These are phyloP conservation scores for Tripterygium wilfordii DNA, from an alignment of 177 flowering plant genomes.

Conservation along the genomic window DNA sequence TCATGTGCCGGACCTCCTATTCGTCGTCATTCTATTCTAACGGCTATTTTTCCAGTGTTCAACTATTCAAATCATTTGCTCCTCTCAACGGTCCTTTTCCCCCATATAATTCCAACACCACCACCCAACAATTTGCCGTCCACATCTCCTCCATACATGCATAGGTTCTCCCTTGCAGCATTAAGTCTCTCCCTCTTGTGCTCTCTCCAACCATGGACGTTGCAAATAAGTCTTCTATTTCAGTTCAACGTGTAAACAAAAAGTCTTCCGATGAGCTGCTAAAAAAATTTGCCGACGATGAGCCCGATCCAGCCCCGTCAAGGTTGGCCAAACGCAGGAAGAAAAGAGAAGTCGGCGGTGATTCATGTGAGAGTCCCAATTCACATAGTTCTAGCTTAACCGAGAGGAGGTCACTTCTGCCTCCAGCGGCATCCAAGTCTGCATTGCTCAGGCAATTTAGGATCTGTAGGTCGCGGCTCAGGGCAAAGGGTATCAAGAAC, in stretches of 20 bases:
- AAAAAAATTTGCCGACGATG: constrained; percentile 54
- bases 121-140: not conserved
- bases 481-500: constrained; percentile 46
- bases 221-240: not conserved
- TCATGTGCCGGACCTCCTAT: too few species aligned
- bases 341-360: constrained; percentile 5
- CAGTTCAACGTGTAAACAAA: constrained; percentile 61
- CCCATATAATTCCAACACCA: not conserved
- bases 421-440: constrained; percentile 28
- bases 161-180: not conserved
- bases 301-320: not conserved
- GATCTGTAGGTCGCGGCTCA: constrained; percentile 26
- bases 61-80: constrained; percentile 7
- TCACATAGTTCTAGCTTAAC: constrained; percentile 15
- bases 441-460: constrained; percentile 36
- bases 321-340: constrained; percentile 29
- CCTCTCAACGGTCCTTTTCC: constrained; percentile 30
- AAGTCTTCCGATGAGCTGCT: constrained; percentile 76
- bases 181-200: not conserved
- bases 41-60: constrained; percentile 30
- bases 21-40: too few species aligned
- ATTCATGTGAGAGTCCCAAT: constrained; percentile 24
- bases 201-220: constrained; percentile 14
- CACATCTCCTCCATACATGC: not conserved
- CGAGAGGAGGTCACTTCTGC: constrained; percentile 61